These are phyloP conservation scores for Acanthamoeba lugdunensis DNA, from an alignment of 208 protist species.

Conservation along the genomic window DNA sequence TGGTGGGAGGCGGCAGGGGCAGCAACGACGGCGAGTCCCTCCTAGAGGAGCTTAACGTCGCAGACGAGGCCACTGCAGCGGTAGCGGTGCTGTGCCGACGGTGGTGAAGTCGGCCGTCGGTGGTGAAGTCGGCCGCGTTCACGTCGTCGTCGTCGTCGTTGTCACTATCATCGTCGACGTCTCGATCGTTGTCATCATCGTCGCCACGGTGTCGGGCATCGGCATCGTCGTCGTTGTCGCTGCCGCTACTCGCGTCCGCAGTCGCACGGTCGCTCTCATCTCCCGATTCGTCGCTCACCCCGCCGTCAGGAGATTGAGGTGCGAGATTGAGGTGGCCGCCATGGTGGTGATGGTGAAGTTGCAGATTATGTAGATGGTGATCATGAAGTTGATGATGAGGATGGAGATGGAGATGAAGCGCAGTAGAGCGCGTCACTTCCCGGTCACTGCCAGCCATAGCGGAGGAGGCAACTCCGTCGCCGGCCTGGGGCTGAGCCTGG, in stretches of 20 bases:
- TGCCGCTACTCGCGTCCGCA: background rate
- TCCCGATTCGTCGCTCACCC: constrained; percentile 37
- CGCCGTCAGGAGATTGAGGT: background rate
- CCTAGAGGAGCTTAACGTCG: no score
- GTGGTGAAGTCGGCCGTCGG: no score
- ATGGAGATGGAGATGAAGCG: background rate
- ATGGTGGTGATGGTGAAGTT: constrained; percentile 39
- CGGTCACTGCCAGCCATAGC: no score
- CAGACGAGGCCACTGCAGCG: no score
- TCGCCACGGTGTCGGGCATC: background rate
- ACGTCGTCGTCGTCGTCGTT: background rate
- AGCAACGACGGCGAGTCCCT: background rate
- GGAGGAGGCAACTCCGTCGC: background rate
- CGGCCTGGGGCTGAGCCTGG: background rate
- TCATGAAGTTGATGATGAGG: background rate
- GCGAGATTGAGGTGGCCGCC: background rate
- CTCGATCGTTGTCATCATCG: background rate
- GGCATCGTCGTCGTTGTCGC: background rate
- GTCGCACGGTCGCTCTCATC: background rate
- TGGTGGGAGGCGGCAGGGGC: background rate
- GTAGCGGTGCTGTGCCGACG: no score
- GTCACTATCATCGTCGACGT: background rate
- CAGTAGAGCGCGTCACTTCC: no score
- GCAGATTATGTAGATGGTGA: constrained; percentile 20
- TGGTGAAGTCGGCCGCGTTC: background rate